These are phyloP conservation scores for Mediolabrus comicus DNA, from an alignment of 108 stramenopile species.

Conservation along the genomic window DNA sequence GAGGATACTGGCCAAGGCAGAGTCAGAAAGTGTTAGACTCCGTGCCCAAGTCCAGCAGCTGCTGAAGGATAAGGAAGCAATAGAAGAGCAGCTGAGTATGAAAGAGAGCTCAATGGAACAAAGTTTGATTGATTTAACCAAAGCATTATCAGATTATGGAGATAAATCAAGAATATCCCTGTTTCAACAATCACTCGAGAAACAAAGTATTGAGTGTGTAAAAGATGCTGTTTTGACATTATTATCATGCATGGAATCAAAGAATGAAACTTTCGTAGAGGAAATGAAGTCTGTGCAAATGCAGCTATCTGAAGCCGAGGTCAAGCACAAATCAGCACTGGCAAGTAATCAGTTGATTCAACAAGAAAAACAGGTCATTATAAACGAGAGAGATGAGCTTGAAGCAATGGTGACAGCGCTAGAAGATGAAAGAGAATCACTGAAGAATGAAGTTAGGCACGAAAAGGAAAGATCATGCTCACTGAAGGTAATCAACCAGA, in stretches of 20 bases:
- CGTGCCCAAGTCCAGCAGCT: constrained; percentile 32
- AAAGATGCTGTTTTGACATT: constrained; percentile 16
- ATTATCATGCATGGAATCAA: constrained; percentile 21
- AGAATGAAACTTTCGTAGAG: constrained; percentile 9
- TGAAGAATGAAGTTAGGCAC: constrained; percentile 24
- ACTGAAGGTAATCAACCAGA: constrained; percentile 41
- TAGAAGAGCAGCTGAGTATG: background rate
- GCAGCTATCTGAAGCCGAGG: constrained; percentile 18
- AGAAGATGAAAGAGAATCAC: constrained; percentile 15
- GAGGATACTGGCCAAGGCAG: constrained; percentile 41
- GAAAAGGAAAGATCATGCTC: constrained; percentile 29
- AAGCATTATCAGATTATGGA: constrained; percentile 2
- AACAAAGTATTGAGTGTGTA: background rate
- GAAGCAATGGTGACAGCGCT: constrained; percentile 14
- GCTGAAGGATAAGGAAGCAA: constrained; percentile 18
- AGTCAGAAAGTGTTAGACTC: constrained; percentile 34
- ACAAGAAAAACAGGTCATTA: constrained; percentile 25
- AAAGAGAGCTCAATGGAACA: constrained; percentile 13
- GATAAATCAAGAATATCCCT: background rate
- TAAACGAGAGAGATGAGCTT: constrained; percentile 22
- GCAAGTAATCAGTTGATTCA: constrained; percentile 22
- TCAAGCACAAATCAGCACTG: constrained; percentile 24
- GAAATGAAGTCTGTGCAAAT: constrained; percentile 15
- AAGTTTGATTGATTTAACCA: background rate
- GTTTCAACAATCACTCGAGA: background rate